Base-by-base conservation (phyloP, 2,329 filamentous ascomycete species). In the Ceratocystis ficicola region DNA sequence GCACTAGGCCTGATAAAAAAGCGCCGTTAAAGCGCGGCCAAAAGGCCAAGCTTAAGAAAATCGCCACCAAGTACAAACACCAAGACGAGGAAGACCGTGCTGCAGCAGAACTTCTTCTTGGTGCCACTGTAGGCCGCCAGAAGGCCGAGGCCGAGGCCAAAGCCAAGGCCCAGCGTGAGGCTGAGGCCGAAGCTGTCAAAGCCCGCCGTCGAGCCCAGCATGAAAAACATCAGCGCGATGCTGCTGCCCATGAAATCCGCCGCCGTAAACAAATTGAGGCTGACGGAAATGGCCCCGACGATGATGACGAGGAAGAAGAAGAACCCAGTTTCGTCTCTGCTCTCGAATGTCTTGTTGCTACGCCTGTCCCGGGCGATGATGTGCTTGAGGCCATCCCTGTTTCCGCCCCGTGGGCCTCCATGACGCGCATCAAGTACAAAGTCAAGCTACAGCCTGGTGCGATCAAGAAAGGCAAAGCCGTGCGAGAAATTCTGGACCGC, bases 81-180 rank as follows among this genome's bases (percentile, higher is more conserved):
- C 94, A 97, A 79, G 93, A 97, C 71, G 91, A 96, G 65, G 93
- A 96, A 75, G 94, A 99, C 72, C 89, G 91, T 12, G 83, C 83
- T 5, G 83, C 92, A 0, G 90, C 91, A 41, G 88, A 96, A 75
- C 82, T 86, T 28, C 81, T 97, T n/a, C 85, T 96, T n/a, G 94
- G 94, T 48, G 86, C 89, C 1, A 78, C 81, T 67, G 81, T 82
- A 0, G 86, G 86, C 0, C 82, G 83, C 46, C 81, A 88, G 70
- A 85, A 86, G 69, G 84, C 83, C 15, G 84, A 87, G 70, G 87
- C 85, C 1, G 87, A 89, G 70, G 83, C 83, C 0, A 79, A 81
- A 68, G 85, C 84, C 46, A 89, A 88, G 73, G 84, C 81, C 0
- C 78, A 83, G 68, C 83, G 83, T 10, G 89, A 95, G 71, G 86